Evolutionary conservation across 352 stramenopile genomes (phyloP).

Genomic region (Pythium apleroticum): DNA sequence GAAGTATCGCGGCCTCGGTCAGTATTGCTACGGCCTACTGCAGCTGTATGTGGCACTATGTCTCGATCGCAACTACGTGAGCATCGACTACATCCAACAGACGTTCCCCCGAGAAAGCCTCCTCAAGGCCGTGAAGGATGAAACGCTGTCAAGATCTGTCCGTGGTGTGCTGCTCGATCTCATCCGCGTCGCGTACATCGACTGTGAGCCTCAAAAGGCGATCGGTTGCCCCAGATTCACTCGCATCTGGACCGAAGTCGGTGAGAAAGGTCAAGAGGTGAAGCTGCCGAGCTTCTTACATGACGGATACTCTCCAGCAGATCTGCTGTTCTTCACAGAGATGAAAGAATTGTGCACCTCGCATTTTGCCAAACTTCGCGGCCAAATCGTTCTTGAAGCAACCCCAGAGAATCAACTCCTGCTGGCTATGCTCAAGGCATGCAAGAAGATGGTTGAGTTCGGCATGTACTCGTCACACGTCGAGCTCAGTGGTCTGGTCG

Average conservation of each 20-base stretch:
- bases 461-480: constrained; percentile 56
- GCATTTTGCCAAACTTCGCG: constrained; percentile 46
- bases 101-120: constrained; percentile 61
- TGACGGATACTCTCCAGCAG: constrained; percentile 36
- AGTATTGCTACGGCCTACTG: constrained; percentile 75
- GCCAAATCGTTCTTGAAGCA: constrained; percentile 49
- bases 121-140: constrained; percentile 48
- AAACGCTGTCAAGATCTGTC: constrained; percentile 47
- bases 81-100: constrained; percentile 67
- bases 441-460: constrained; percentile 63
- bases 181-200: constrained; percentile 61
- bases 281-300: constrained; percentile 30
- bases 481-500: constrained; percentile 37
- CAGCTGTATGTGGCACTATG: constrained; percentile 71
- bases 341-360: constrained; percentile 46
- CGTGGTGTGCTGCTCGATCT: constrained; percentile 67
- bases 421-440: constrained; percentile 51
- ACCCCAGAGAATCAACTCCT: constrained; percentile 64
- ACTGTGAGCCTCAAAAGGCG: constrained; percentile 65
- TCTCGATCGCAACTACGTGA: constrained; percentile 74
- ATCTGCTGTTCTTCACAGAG: constrained; percentile 48
- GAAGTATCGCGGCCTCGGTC: constrained; percentile 45
- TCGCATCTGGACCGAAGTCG: constrained; percentile 64
- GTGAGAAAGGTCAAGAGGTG: constrained; percentile 28
- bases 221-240: constrained; percentile 68